phyloP scores from a whole-genome alignment of 306 rosid genomes.

The Gleditsia sinensis region DNA sequence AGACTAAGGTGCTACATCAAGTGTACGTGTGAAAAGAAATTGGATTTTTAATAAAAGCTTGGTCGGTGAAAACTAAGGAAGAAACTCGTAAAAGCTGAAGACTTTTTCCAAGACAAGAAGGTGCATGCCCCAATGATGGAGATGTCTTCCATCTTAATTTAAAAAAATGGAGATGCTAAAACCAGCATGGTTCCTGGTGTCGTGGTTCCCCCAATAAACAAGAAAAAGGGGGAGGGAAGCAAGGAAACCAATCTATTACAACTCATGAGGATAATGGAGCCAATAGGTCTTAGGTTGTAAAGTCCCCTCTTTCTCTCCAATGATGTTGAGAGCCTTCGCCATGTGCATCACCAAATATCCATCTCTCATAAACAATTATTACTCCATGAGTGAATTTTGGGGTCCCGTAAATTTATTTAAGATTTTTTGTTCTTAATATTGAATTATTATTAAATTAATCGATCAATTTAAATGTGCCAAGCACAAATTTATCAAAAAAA shows the following conservation, averaged over 20 bases:
- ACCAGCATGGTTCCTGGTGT: conserved; percentile 4
- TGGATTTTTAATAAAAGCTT: too few species aligned
- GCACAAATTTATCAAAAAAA: not conserved
- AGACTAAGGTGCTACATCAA: not conserved
- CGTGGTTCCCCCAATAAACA: conserved; percentile 44
- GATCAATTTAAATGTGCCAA: too few species aligned
- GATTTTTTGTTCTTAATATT: too few species aligned
- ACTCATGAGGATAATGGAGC: conserved; percentile 49
- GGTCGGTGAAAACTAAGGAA: not conserved
- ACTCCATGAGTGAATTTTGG: conserved; percentile 27
- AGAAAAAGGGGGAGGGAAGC: not conserved
- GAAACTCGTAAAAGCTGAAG: not conserved
- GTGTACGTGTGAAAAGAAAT: not conserved
- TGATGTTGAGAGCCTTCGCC: conserved; percentile 34
- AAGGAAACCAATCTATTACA: conserved; percentile 28
- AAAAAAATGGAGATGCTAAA: conserved; percentile 8
- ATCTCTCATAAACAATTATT: not conserved
- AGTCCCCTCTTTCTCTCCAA: conserved; percentile 35
- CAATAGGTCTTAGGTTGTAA: conserved; percentile 53
- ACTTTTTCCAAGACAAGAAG: not conserved
- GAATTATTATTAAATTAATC: too few species aligned
- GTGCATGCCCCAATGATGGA: conserved; percentile 1
- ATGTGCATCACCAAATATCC: conserved; percentile 39
- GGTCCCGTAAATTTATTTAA: too few species aligned
- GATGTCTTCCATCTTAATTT: not conserved